phyloP scores from a whole-genome alignment of 2,329 filamentous ascomycete species.

The Paecilomyces dactylethromorphus region DNA sequence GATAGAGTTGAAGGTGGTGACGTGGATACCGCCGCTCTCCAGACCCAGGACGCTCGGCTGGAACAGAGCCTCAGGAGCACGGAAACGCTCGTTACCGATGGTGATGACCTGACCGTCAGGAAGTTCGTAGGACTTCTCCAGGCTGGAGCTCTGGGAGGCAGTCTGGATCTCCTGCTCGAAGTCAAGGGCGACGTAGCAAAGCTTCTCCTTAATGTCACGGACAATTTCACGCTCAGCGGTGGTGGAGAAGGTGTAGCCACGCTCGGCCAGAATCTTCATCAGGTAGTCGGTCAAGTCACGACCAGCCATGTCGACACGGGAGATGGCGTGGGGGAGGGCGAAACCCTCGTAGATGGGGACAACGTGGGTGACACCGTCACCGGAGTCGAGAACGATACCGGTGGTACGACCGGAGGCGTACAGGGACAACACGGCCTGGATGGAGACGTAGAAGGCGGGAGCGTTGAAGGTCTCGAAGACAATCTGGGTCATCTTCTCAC shows the following conservation, averaged over 20 bases:
- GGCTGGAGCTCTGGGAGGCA: constrained; percentile 92
- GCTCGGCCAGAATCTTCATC: constrained; percentile 99
- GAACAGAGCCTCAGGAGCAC: constrained; percentile 98
- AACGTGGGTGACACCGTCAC: constrained; percentile 99
- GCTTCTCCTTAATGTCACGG: constrained; percentile 99
- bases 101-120: constrained; percentile 99
- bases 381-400: constrained; percentile 99
- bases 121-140: constrained; percentile 99
- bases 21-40: constrained; percentile 97
- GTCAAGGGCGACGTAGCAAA: constrained; percentile 99
- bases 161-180: constrained; percentile 99
- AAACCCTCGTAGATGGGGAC: constrained; percentile 99
- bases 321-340: constrained; percentile 98
- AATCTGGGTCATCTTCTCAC: constrained; percentile 99
- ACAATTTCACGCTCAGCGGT: constrained; percentile 99
- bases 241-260: constrained; percentile 99
- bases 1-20: constrained; percentile 99
- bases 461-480: constrained; percentile 99
- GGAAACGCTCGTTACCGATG: constrained; percentile 99
- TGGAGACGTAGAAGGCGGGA: constrained; percentile 99
- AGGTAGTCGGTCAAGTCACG: constrained; percentile 99
- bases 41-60: constrained; percentile 97
- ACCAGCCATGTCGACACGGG: constrained; percentile 99
- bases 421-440: constrained; percentile 97
- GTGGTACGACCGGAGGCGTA: constrained; percentile 99